Conservation (phyloP, 2,329 filamentous ascomycete genomes). For the Alternaria ventricosa region DNA sequence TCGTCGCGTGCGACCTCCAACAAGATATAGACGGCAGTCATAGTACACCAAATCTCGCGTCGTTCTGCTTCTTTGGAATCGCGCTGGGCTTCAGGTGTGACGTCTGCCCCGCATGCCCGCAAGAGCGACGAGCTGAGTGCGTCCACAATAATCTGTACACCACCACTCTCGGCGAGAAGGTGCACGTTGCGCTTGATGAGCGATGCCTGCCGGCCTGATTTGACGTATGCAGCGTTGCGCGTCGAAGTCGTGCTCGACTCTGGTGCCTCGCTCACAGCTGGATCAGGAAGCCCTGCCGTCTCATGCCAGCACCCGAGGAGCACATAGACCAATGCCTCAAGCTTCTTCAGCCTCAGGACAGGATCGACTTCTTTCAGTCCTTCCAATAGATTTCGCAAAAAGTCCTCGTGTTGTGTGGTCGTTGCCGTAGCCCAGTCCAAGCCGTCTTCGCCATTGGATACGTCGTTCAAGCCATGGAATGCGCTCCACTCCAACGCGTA, state of each 20-base stretch:
- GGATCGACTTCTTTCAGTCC: constrained; percentile 40
- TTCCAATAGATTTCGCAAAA: constrained; percentile 58
- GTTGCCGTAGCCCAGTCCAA: constrained; percentile 71
- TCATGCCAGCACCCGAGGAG: constrained; percentile 59
- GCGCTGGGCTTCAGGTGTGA: constrained; percentile 29
- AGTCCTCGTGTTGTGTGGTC: constrained; percentile 61
- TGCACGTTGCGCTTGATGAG: constrained; percentile 55
- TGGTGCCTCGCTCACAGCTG: constrained; percentile 7
- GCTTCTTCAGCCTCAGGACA: constrained; percentile 40
- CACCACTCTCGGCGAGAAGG: constrained; percentile 50
- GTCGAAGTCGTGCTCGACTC: constrained; percentile 8
- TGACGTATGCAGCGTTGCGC: constrained; percentile 27
- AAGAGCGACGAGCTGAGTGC: constrained; percentile 45
- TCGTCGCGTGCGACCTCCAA: constrained; percentile 53
- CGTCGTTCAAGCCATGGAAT: constrained; percentile 49
- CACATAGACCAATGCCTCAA: constrained; percentile 56
- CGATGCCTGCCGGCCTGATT: constrained; percentile 51
- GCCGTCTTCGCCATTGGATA: constrained; percentile 51
- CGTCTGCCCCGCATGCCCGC: constrained; percentile 38
- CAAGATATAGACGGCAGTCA: constrained; percentile 58
- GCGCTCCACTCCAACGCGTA: constrained; percentile 76
- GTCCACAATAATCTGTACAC: constrained; percentile 51
- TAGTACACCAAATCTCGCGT: constrained; percentile 57
- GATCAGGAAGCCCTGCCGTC: constrained; percentile 52
- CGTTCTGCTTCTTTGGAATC: constrained; percentile 48